A percentile compares a stretch with the other conserved stretches of the same genome.
Conservation (phyloP, 1,284 basidiomycete species). For the Papiliotrema terrestris region DNA sequence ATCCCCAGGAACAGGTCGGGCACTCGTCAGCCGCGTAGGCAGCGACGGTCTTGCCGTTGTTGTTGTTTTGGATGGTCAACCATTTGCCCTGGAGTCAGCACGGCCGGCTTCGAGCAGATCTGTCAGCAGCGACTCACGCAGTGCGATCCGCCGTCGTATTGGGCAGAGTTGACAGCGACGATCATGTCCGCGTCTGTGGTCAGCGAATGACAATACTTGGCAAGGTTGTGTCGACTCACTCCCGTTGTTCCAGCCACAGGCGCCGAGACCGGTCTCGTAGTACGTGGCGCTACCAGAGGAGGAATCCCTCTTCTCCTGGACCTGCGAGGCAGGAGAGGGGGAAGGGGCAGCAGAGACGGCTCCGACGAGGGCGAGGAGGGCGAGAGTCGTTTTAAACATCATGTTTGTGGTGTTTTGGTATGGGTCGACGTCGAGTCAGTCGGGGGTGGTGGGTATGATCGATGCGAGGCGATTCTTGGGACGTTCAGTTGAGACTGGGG, state of each 20-base stretch:
- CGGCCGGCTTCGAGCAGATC: too few relatives aligned
- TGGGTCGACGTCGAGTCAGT: background rate
- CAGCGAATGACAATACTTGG: background rate
- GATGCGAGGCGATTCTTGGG: too few relatives aligned
- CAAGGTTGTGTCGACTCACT: conserved; percentile 4
- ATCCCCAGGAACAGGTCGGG: conserved; percentile 48
- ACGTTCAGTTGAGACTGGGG: too few relatives aligned
- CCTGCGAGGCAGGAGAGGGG: conserved; percentile 4
- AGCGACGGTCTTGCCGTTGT: conserved; percentile 57
- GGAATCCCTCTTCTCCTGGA: conserved; percentile 1
- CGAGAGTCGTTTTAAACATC: background rate
- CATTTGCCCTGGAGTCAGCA: conserved; percentile 34
- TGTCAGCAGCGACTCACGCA: conserved; percentile 49
- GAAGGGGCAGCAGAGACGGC: background rate
- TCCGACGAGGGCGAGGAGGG: background rate
- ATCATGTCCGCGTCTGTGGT: conserved; percentile 14
- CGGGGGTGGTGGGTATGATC: too few relatives aligned
- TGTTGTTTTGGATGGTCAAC: conserved; percentile 60
- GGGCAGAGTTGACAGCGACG: conserved; percentile 45
- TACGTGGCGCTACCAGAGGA: conserved; percentile 32
- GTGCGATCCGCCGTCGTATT: conserved; percentile 54
- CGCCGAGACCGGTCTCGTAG: conserved; percentile 43
- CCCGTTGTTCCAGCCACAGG: conserved; percentile 41
- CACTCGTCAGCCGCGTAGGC: conserved; percentile 59
- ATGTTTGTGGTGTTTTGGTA: background rate